Conservation (phyloP, 768 basidiomycete genomes). For the Phylloporus rhodoxanthus region DNA sequence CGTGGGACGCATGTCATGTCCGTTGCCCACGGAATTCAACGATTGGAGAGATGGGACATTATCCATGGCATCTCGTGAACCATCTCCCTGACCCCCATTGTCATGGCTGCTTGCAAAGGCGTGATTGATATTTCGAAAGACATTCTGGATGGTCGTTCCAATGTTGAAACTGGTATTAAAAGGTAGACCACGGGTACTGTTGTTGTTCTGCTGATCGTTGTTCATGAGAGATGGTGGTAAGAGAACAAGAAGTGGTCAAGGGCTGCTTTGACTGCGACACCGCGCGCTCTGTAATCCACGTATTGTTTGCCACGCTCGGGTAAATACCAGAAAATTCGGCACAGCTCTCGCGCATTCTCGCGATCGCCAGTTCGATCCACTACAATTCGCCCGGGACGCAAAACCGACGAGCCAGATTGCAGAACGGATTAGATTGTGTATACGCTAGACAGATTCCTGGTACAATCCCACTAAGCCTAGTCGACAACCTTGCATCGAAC, state of each 20-base stretch:
- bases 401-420: not conserved
- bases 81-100: not conserved
- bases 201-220: conserved; percentile 11
- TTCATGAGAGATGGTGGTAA: conserved; percentile 19
- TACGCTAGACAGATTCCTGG: not conserved
- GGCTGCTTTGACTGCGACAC: not conserved
- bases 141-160: conserved; percentile 25
- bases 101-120: conserved; percentile 18
- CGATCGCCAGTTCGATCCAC: conserved; percentile 14
- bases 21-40: not conserved
- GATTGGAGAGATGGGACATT: conserved; percentile 4
- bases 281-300: not conserved
- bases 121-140: conserved; percentile 30
- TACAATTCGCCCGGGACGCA: not conserved
- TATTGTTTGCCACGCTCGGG: conserved; percentile 19
- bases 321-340: conserved; percentile 30
- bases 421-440: not conserved
- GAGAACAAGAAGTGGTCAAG: conserved; percentile 10
- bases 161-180: conserved; percentile 20
- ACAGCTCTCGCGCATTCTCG: not conserved
- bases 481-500: too few species aligned
- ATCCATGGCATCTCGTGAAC: not conserved
- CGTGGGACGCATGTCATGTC: conserved; percentile 1
- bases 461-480: not conserved
- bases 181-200: conserved; percentile 2